A percentile compares a stretch with the other conserved stretches of the same genome.
Evolutionary conservation across 2,329 filamentous ascomycete species (phyloP).

Genomic region (Colletotrichum sublineola): DNA sequence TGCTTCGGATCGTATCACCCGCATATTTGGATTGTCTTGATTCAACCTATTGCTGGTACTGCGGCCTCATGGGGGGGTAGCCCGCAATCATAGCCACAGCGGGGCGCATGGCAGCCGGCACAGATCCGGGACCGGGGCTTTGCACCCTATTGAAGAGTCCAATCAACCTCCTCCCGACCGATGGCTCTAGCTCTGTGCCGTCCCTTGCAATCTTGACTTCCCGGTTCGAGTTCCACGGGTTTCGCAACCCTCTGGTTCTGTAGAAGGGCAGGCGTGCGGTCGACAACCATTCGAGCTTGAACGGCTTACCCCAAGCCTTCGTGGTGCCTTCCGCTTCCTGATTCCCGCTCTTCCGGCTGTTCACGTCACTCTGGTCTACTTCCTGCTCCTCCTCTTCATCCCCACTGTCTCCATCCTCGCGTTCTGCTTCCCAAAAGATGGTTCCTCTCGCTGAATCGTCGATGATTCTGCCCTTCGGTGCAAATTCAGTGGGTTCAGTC

Average conservation of each 20-base stretch:
- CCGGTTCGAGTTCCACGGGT: conserved; percentile 94
- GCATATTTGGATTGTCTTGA: not conserved
- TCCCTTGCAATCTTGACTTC: conserved; percentile 97
- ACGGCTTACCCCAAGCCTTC: conserved; percentile 90
- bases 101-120: conserved; percentile 48
- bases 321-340: conserved; percentile 59
- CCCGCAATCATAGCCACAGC: conserved; percentile 54
- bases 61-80: conserved; percentile 54
- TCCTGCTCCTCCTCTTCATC: conserved; percentile 65
- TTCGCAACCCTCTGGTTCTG: conserved; percentile 85
- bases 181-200: conserved; percentile 91
- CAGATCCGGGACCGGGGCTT: conserved; percentile 50
- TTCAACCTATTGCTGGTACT: conserved; percentile 49
- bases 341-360: conserved; percentile 51
- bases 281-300: conserved; percentile 91
- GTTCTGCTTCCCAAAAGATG: conserved; percentile 94
- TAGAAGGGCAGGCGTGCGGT: conserved; percentile 89
- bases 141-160: conserved; percentile 79
- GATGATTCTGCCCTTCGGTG: conserved; percentile 87
- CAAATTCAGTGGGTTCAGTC: conserved; percentile 81
- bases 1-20: not conserved
- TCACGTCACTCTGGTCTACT: conserved; percentile 53
- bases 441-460: conserved; percentile 94
- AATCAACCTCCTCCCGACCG: conserved; percentile 80
- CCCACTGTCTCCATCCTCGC: conserved; percentile 63